Conservation (phyloP, 164 flowering plant genomes). For the Nelumbo lutea region DNA sequence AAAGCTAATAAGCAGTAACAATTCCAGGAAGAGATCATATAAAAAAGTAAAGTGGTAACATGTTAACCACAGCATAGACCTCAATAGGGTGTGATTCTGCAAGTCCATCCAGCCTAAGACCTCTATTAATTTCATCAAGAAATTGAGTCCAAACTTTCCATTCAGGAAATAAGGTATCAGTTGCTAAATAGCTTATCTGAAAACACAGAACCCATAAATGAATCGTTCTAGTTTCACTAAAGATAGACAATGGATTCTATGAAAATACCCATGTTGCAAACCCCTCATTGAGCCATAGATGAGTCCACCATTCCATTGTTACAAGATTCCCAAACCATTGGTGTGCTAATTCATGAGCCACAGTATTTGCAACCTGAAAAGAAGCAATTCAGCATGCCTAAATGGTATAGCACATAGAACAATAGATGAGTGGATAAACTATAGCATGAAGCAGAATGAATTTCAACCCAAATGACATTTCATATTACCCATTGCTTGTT, state of each 20-base stretch:
- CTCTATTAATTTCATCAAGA: no score
- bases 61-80: neutral
- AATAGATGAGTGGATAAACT: neutral
- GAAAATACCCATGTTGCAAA: slow-evolving; percentile 37
- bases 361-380: slow-evolving; percentile 78
- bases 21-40: neutral
- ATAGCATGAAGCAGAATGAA: neutral
- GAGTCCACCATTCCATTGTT: slow-evolving; percentile 9
- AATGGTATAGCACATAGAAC: neutral
- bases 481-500: no score
- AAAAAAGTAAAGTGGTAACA: neutral
- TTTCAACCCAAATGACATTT: no score
- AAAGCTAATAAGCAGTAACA: neutral
- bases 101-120: no score
- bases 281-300: no score
- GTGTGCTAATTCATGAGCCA: slow-evolving; percentile 98
- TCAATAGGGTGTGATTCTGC: no score
- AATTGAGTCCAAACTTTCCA: no score
- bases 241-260: neutral
- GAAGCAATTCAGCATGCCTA: slow-evolving; percentile 5
- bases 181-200: slow-evolving; percentile 30
- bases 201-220: slow-evolving; percentile 7
- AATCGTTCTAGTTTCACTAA: neutral
- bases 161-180: no score
- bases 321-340: slow-evolving; percentile 46